Percentiles rank a stretch among this genome's conserved stretches.
Conservation (phyloP, 768 basidiomycete species). For the Tricholoma flavovirens region DNA sequence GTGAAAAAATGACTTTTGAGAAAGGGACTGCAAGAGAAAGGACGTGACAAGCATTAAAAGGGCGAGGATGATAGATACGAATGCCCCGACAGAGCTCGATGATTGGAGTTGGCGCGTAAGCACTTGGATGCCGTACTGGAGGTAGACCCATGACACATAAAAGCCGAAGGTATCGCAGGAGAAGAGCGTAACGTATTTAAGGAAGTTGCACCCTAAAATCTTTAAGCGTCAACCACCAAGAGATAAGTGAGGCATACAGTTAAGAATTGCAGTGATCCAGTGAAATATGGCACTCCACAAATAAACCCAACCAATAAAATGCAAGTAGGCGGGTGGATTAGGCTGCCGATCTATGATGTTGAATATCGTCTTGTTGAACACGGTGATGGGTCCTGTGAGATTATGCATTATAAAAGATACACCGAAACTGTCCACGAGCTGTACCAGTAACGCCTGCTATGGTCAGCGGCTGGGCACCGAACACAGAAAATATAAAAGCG, state of each 20-base stretch:
- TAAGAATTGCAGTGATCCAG: slow-evolving; percentile 74
- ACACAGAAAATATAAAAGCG: slow-evolving; percentile 78
- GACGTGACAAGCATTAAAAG: slow-evolving; percentile 70
- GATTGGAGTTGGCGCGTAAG: slow-evolving; percentile 63
- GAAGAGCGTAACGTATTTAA: slow-evolving; percentile 84
- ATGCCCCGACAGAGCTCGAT: slow-evolving; percentile 38
- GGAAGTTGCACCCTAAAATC: slow-evolving; percentile 66
- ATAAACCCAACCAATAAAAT: slow-evolving; percentile 91
- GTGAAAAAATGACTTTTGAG: slow-evolving; percentile 63
- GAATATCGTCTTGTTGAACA: slow-evolving; percentile 88
- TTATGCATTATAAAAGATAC: neutral
- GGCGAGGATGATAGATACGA: slow-evolving; percentile 68
- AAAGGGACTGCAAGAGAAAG: slow-evolving; percentile 66
- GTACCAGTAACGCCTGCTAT: slow-evolving; percentile 87
- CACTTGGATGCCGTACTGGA: slow-evolving; percentile 87
- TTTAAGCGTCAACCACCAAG: neutral
- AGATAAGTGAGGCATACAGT: slow-evolving; percentile 43
- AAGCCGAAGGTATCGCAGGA: slow-evolving; percentile 92
- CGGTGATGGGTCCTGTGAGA: slow-evolving; percentile 80
- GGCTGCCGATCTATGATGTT: slow-evolving; percentile 56
- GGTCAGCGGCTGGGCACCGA: slow-evolving; percentile 87
- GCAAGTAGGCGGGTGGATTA: slow-evolving; percentile 69
- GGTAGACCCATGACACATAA: slow-evolving; percentile 86
- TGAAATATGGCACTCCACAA: slow-evolving; percentile 85
- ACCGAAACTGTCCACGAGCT: neutral